phyloP scores from a whole-genome alignment of 2,329 filamentous ascomycete genomes.

The Epichloe sylvatica region DNA sequence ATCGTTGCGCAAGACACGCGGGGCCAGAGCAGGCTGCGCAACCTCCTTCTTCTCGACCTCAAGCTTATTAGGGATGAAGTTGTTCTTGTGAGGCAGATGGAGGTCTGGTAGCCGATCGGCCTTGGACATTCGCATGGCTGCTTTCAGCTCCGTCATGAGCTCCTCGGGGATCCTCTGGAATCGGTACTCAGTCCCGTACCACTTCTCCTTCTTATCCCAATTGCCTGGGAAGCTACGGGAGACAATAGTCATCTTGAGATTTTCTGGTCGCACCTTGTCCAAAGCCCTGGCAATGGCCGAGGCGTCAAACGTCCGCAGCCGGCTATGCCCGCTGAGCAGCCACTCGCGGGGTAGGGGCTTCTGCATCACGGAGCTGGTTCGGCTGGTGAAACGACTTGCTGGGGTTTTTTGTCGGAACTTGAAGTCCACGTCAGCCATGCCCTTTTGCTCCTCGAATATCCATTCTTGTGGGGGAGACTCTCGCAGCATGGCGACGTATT shows the following conservation, averaged over 20 bases:
- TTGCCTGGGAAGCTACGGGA: conserved; percentile 71
- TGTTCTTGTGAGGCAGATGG: conserved; percentile 82
- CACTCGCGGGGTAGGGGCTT: conserved; percentile 74
- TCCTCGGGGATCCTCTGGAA: conserved; percentile 65
- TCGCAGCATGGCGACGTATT: conserved; percentile 78
- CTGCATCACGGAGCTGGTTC: conserved; percentile 78
- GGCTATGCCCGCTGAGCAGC: conserved; percentile 66
- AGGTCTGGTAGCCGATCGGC: conserved; percentile 53
- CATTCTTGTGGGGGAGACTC: conserved; percentile 73
- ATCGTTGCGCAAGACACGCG: conserved; percentile 76
- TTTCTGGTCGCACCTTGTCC: conserved; percentile 66
- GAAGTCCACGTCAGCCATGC: conserved; percentile 85
- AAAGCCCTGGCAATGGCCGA: conserved; percentile 62
- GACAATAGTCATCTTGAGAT: conserved; percentile 72
- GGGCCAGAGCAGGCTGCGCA: conserved; percentile 56
- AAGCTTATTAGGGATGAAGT: conserved; percentile 86
- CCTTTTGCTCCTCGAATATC: conserved; percentile 88
- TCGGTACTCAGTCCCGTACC: conserved; percentile 94
- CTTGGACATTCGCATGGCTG: conserved; percentile 44
- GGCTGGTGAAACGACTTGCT: conserved; percentile 78
- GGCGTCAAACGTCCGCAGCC: conserved; percentile 68
- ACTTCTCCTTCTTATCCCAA: conserved; percentile 84
- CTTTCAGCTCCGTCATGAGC: conserved; percentile 56
- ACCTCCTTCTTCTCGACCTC: conserved; percentile 92
- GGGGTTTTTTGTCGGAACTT: conserved; percentile 88